Conservation (phyloP, 1,139 yeast species). For the Barnettozyma hawaiiensis region DNA sequence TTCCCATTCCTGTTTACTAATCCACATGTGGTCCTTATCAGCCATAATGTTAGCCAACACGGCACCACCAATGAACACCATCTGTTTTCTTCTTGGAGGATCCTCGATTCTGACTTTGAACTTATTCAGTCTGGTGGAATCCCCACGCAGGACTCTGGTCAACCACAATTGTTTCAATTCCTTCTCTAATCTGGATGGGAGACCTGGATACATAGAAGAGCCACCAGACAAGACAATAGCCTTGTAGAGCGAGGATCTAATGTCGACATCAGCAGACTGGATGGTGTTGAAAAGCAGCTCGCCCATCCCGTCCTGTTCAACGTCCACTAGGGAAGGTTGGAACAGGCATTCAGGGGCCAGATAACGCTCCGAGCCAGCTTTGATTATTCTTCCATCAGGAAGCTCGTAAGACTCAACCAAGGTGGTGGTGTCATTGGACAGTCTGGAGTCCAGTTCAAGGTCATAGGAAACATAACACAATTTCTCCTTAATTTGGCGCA, state of each 20-base stretch:
- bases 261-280: conserved; percentile 91
- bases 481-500: conserved; percentile 95
- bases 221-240: conserved; percentile 97
- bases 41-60: conserved; percentile 98
- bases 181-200: conserved; percentile 91
- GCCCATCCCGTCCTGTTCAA: conserved; percentile 96
- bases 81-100: conserved; percentile 98
- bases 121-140: conserved; percentile 79
- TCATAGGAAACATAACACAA: conserved; percentile 94
- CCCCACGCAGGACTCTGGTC: conserved; percentile 79
- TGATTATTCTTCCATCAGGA: conserved; percentile 94
- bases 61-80: conserved; percentile 99
- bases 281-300: conserved; percentile 87
- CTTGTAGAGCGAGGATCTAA: conserved; percentile 80
- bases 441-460: conserved; percentile 77
- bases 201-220: conserved; percentile 97
- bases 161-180: conserved; percentile 96
- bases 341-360: conserved; percentile 98
- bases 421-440: conserved; percentile 91
- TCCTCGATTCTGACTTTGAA: conserved; percentile 96
- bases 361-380: conserved; percentile 92
- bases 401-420: conserved; percentile 86
- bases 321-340: conserved; percentile 96
- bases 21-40: conserved; percentile 98
- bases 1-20: conserved; percentile 94